A percentile compares a stretch with the other conserved stretches of the same genome.
Conservation (phyloP, 1,139 yeast species). For the Yamadazyma atlantica region DNA sequence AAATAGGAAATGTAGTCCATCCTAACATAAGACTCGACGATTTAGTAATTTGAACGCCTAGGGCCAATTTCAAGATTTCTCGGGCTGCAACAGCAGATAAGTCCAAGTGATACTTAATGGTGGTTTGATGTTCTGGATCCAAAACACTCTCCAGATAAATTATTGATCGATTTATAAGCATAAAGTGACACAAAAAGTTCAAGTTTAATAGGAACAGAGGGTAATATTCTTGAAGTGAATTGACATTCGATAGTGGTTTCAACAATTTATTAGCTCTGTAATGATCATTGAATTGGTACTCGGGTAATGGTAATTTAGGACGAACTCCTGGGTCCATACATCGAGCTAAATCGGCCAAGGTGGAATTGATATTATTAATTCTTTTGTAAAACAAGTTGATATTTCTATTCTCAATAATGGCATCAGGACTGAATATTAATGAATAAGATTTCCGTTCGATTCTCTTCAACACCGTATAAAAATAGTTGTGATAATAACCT, state of each 20-base stretch:
- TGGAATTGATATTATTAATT: conserved; percentile 15
- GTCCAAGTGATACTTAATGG: conserved; percentile 14
- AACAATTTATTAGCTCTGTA: conserved; percentile 3
- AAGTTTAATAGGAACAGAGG: conserved; percentile 21
- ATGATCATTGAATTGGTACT: conserved; percentile 7
- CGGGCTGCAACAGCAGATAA: conserved; percentile 33
- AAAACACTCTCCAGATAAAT: conserved; percentile 8
- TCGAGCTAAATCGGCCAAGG: conserved; percentile 17
- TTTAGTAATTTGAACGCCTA: conserved; percentile 16
- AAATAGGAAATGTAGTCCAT: conserved; percentile 34
- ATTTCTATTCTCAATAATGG: conserved; percentile 11
- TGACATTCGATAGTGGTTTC: background rate
- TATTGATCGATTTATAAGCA: conserved; percentile 33
- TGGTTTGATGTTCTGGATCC: background rate
- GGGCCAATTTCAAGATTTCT: conserved; percentile 26
- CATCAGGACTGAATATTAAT: conserved; percentile 16
- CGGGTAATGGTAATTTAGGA: conserved; percentile 10
- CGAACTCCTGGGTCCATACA: conserved; percentile 21
- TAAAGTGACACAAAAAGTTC: conserved; percentile 29
- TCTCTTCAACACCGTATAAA: conserved; percentile 18
- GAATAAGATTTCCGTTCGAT: conserved; percentile 21
- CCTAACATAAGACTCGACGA: conserved; percentile 24
- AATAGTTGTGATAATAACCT: conserved; percentile 16
- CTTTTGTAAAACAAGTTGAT: conserved; percentile 7
- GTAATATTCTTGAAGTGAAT: conserved; percentile 8